These are phyloP conservation scores for Suillus clintonianus DNA, from an alignment of 768 basidiomycete genomes.

Conservation along the genomic window DNA sequence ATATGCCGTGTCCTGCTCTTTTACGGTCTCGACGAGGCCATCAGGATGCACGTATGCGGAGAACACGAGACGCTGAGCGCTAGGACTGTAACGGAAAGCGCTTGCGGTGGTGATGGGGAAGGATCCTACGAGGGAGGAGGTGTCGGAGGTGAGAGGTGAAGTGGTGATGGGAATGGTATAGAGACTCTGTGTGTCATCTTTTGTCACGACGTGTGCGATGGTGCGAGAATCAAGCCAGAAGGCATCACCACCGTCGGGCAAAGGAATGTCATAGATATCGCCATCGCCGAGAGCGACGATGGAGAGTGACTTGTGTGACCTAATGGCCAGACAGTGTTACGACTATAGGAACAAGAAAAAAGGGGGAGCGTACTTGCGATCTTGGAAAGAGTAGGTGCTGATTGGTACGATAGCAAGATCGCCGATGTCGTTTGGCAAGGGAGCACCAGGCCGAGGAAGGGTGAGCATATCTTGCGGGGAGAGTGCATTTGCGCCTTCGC, in stretches of 20 bases:
- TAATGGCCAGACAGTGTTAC: conserved; percentile 25
- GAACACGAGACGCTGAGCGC: conserved; percentile 74
- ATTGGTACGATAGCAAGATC: conserved; percentile 68
- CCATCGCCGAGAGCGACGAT: conserved; percentile 59
- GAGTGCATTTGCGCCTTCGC: conserved; percentile 46
- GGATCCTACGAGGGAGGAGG: conserved; percentile 54
- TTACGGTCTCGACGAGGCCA: conserved; percentile 67
- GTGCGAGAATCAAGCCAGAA: conserved; percentile 80
- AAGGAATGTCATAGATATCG: conserved; percentile 54
- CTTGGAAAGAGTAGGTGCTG: conserved; percentile 69
- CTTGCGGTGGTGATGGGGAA: conserved; percentile 68
- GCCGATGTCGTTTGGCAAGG: conserved; percentile 66
- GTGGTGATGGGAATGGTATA: conserved; percentile 57
- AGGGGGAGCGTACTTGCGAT: conserved; percentile 60
- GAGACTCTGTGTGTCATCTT: conserved; percentile 52
- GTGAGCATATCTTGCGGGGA: conserved; percentile 71
- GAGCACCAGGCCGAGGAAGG: conserved; percentile 66
- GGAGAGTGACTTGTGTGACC: conserved; percentile 70
- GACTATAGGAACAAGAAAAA: not conserved
- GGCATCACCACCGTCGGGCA: conserved; percentile 68
- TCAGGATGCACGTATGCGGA: conserved; percentile 82
- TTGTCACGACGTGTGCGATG: conserved; percentile 67
- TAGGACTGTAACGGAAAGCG: conserved; percentile 68
- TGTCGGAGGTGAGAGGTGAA: conserved; percentile 36
- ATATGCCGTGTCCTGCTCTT: conserved; percentile 69